Evolutionary conservation across 2,329 filamentous ascomycete species (phyloP).

Genomic region (Emergomyces orientalis): DNA sequence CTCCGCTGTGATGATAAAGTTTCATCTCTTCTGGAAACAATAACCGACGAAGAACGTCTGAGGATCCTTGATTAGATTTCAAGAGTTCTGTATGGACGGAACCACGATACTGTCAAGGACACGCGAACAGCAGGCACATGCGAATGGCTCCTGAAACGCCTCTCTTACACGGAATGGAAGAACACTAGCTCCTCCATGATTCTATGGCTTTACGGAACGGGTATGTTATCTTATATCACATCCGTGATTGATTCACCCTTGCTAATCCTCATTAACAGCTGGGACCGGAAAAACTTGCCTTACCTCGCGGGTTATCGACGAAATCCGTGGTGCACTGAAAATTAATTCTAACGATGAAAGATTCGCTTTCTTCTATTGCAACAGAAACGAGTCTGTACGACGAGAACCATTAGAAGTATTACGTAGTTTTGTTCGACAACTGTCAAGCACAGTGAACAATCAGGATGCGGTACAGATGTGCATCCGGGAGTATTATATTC

Average conservation of each 20-base stretch:
- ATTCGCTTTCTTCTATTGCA: slow-evolving; percentile 32
- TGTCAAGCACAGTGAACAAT: slow-evolving; percentile 19
- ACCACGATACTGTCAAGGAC: not conserved
- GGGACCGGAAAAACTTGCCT: slow-evolving; percentile 25
- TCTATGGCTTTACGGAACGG: slow-evolving; percentile 18
- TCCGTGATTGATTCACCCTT: not conserved
- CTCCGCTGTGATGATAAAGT: slow-evolving; percentile 10
- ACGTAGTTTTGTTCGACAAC: slow-evolving; percentile 24
- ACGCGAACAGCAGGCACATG: not conserved
- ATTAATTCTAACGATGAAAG: slow-evolving; percentile 17
- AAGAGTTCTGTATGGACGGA: not conserved
- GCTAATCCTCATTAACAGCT: slow-evolving; percentile 11
- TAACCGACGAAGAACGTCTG: slow-evolving; percentile 5
- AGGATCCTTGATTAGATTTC: not conserved
- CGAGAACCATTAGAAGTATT: slow-evolving; percentile 25
- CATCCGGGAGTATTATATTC: not conserved
- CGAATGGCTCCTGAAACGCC: slow-evolving; percentile 1
- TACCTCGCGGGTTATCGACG: slow-evolving; percentile 21
- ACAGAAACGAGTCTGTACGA: slow-evolving; percentile 21
- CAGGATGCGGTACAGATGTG: slow-evolving; percentile 13
- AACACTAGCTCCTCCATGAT: slow-evolving; percentile 13
- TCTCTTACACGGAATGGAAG: slow-evolving; percentile 15
- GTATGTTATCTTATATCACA: not conserved
- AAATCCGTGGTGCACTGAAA: slow-evolving; percentile 11
- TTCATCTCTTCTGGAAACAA: slow-evolving; percentile 6